Evolutionary conservation across 2,329 filamentous ascomycete species (phyloP).

Genomic region (Neonectria hederae): DNA sequence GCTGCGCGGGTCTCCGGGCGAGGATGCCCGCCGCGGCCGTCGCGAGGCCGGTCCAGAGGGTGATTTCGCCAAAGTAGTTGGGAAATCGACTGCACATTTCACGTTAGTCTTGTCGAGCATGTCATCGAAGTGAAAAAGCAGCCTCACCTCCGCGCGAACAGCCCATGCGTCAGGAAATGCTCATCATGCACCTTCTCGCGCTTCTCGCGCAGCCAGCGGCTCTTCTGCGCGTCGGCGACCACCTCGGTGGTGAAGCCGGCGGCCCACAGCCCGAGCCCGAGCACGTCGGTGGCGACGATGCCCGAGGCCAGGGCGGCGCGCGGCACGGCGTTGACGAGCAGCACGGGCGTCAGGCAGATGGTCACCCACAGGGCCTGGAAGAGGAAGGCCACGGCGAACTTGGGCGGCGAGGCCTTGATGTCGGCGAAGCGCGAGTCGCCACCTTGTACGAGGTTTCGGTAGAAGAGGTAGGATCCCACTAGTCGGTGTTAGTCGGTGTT

Average conservation of each 20-base stretch:
- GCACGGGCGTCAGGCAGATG: constrained; percentile 71
- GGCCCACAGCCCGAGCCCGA: constrained; percentile 66
- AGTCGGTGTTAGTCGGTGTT: background rate
- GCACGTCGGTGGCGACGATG: constrained; percentile 61
- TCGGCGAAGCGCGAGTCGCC: constrained; percentile 62
- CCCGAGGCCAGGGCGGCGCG: constrained; percentile 58
- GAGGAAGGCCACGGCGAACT: constrained; percentile 51
- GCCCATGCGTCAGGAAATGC: constrained; percentile 69
- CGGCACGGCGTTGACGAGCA: constrained; percentile 71
- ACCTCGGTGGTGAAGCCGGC: constrained; percentile 70
- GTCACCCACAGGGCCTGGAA: constrained; percentile 75
- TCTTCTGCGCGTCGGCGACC: constrained; percentile 71
- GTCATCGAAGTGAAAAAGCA: background rate
- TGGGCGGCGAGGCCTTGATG: constrained; percentile 49
- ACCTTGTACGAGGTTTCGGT: constrained; percentile 66
- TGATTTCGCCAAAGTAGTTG: constrained; percentile 78
- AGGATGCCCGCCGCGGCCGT: constrained; percentile 67
- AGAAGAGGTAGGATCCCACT: constrained; percentile 74
- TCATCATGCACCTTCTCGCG: constrained; percentile 73
- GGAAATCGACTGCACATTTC: constrained; percentile 60
- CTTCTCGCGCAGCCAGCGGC: constrained; percentile 68
- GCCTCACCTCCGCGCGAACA: constrained; percentile 65
- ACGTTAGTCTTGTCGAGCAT: background rate
- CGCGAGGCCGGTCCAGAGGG: constrained; percentile 74
- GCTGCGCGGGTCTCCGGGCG: constrained; percentile 61